Evolutionary conservation across 495 filamentous ascomycete species (phyloP).

Genomic region (Penicilliopsis zonata): DNA sequence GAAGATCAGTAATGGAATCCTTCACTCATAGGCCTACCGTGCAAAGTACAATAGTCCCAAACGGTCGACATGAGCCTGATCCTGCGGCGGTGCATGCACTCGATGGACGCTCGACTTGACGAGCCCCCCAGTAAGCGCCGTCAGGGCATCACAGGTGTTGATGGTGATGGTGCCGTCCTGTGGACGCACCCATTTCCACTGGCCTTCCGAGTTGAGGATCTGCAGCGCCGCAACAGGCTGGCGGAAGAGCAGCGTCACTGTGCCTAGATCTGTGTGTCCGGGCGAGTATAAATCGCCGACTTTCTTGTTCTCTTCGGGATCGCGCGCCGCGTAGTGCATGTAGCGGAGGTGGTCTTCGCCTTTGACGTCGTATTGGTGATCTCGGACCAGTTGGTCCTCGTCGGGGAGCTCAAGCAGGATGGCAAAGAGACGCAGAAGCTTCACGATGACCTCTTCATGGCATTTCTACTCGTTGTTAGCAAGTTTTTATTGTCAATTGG

Average conservation of each 20-base stretch:
- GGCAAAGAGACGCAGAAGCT: conserved; percentile 35
- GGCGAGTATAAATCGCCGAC: conserved; percentile 27
- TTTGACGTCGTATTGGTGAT: conserved; percentile 37
- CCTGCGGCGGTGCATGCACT: conserved; percentile 32
- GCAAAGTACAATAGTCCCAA: conserved; percentile 39
- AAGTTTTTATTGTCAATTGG: no score
- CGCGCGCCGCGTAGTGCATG: conserved; percentile 39
- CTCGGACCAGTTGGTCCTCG: conserved; percentile 36
- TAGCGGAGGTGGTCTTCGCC: conserved; percentile 38
- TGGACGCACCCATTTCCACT: conserved; percentile 19
- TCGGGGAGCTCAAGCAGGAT: conserved; percentile 39
- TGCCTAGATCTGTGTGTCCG: conserved; percentile 43
- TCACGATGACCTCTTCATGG: conserved; percentile 32
- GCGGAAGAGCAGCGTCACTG: conserved; percentile 40
- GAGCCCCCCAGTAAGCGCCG: conserved; percentile 29
- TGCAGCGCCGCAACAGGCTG: conserved; percentile 45
- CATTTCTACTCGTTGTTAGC: no score
- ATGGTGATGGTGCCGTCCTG: conserved; percentile 28
- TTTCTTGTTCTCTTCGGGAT: conserved; percentile 30
- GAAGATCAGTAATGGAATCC: no score
- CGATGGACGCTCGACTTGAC: conserved; percentile 37
- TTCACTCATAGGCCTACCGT: conserved; percentile 22
- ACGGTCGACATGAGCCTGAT: conserved; percentile 35
- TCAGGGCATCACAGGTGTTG: conserved; percentile 36
- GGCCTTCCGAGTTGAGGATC: conserved; percentile 18